These are phyloP conservation scores for Penicillium sclerotiorum DNA, from an alignment of 2,329 filamentous ascomycete species.

Conservation along the genomic window DNA sequence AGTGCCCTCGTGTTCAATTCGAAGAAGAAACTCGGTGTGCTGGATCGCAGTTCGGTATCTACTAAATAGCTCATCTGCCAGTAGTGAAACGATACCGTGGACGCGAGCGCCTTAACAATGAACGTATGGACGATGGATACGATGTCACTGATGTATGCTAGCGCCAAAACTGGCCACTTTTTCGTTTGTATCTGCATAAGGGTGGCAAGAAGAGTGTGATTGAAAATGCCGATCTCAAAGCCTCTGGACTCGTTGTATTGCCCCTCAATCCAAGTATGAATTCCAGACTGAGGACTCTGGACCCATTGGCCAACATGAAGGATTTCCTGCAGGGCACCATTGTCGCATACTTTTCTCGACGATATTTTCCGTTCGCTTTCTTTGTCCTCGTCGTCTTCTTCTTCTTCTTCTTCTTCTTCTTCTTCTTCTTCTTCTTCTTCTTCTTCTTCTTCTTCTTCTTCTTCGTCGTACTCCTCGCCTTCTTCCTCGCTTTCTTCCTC, in stretches of 20 bases:
- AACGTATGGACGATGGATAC: not conserved
- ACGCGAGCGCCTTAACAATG: not conserved
- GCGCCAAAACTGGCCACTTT: not conserved
- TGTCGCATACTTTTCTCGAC: too few relatives aligned
- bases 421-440: too few relatives aligned
- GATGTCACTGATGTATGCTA: not conserved
- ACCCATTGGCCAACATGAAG: not conserved
- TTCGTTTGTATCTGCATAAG: not conserved
- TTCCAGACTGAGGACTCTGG: not conserved
- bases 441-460: too few relatives aligned
- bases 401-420: too few relatives aligned
- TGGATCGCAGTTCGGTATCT: not conserved
- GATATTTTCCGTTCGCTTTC: too few relatives aligned
- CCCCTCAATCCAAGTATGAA: not conserved
- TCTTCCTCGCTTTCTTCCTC: too few relatives aligned
- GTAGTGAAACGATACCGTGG: not conserved
- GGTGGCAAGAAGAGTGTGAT: not conserved
- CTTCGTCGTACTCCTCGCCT: too few relatives aligned
- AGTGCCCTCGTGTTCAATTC: not conserved
- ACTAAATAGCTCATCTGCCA: not conserved
- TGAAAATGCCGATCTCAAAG: constrained; percentile 7
- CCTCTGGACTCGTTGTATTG: not conserved
- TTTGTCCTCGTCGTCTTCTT: too few relatives aligned
- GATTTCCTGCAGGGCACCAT: too few relatives aligned
- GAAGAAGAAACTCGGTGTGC: not conserved